Conservation (phyloP, 1,284 basidiomycete species). For the Phellinidium pouzarii region DNA sequence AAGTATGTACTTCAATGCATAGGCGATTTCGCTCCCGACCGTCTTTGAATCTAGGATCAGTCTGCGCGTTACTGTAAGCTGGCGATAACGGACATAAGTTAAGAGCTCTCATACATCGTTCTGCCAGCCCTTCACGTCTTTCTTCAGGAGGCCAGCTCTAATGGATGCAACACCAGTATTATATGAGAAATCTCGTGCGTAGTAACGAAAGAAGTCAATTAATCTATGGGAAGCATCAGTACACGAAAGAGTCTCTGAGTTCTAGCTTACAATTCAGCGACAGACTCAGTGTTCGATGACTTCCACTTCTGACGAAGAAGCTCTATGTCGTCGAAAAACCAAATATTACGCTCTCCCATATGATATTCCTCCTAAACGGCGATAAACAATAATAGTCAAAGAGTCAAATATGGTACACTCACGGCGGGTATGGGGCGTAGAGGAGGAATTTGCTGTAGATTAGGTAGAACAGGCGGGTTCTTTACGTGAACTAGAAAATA, state of each 20-base stretch:
- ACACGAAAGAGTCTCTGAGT: constrained; percentile 5
- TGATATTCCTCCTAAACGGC: constrained; percentile 71
- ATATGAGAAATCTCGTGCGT: constrained; percentile 90
- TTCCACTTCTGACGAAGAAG: constrained; percentile 86
- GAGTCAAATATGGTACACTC: constrained; percentile 11
- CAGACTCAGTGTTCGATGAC: constrained; percentile 87
- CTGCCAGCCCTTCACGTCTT: constrained; percentile 90
- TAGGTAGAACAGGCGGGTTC: constrained; percentile 88
- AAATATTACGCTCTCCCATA: constrained; percentile 79
- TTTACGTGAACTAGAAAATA: constrained; percentile 98
- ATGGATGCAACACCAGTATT: constrained; percentile 90
- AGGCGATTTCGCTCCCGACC: constrained; percentile 84
- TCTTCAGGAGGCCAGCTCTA: constrained; percentile 82
- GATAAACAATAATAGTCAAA: constrained; percentile 1
- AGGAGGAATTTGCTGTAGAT: constrained; percentile 85
- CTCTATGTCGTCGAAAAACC: constrained; percentile 98
- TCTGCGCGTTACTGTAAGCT: constrained; percentile 25
- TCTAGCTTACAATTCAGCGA: constrained; percentile 78
- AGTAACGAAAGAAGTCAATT: constrained; percentile 98
- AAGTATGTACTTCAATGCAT: constrained; percentile 74
- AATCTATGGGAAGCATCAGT: constrained; percentile 43
- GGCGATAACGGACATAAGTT: constrained; percentile 32
- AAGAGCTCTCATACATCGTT: constrained; percentile 61
- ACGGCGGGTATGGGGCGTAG: constrained; percentile 74
- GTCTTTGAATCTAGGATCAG: constrained; percentile 52